Percentiles rank a stretch among this genome's conserved stretches.
Conservation (phyloP, 2,329 filamentous ascomycete species). For the Fusarium sp. region DNA sequence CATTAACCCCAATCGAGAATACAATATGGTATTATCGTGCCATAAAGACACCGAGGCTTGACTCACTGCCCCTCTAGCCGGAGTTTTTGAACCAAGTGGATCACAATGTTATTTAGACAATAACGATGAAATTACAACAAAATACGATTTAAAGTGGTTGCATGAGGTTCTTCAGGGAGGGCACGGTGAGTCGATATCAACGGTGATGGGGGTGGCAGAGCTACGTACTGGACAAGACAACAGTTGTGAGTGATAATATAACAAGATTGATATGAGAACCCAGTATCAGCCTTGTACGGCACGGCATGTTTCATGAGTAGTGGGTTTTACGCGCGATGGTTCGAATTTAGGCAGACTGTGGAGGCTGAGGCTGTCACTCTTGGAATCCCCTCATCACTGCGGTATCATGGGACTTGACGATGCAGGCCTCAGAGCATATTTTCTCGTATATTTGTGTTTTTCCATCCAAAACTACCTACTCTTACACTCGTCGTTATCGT, state of each 20-base stretch:
- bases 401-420: slow-evolving; percentile 17
- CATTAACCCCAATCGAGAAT: not conserved
- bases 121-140: not conserved
- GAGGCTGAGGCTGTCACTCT: slow-evolving; percentile 30
- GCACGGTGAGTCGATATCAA: slow-evolving; percentile 14
- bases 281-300: slow-evolving; percentile 33
- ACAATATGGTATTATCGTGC: slow-evolving; percentile 2
- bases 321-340: slow-evolving; percentile 15
- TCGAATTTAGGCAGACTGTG: slow-evolving; percentile 35
- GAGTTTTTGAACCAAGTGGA: slow-evolving; percentile 5
- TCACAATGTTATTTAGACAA: not conserved
- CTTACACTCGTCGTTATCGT: not conserved
- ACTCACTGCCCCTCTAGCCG: slow-evolving; percentile 15
- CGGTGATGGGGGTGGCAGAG: slow-evolving; percentile 16
- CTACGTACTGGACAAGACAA: not conserved
- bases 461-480: not conserved
- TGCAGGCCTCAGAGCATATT: not conserved
- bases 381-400: slow-evolving; percentile 10
- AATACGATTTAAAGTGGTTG: slow-evolving; percentile 29
- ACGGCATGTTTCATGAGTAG: slow-evolving; percentile 11
- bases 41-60: slow-evolving; percentile 1
- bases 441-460: slow-evolving; percentile 15
- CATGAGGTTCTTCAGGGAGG: slow-evolving; percentile 12
- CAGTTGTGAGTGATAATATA: not conserved
- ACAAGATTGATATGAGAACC: not conserved